These are phyloP conservation scores for Vitis labrusca DNA, from an alignment of 164 flowering plant species.

Conservation along the genomic window DNA sequence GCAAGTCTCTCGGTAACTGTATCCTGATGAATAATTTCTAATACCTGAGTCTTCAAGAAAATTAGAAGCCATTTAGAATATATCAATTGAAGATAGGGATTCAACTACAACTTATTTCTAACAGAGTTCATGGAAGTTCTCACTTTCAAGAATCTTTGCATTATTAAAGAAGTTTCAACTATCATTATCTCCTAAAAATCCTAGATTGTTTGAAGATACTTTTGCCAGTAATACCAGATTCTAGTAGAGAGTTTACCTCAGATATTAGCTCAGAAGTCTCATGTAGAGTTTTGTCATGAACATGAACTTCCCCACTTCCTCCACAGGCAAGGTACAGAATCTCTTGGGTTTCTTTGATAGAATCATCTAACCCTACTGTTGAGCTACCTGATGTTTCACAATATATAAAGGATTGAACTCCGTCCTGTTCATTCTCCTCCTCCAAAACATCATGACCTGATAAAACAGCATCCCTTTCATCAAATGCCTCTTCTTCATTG, in stretches of 20 bases:
- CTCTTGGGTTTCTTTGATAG: constrained; percentile 20
- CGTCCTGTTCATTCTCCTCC: constrained; percentile 19
- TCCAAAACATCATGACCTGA: constrained; percentile 9
- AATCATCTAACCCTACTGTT: constrained; percentile 14
- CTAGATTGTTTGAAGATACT: constrained; percentile 3
- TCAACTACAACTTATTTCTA: constrained; percentile 2
- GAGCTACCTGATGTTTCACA: constrained; percentile 31
- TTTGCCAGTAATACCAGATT: not conserved
- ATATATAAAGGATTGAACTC: constrained; percentile 14
- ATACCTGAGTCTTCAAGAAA: constrained; percentile 17
- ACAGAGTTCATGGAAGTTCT: constrained; percentile 4
- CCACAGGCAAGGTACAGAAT: constrained; percentile 16
- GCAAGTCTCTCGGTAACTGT: constrained; percentile 8
- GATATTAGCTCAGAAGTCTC: constrained; percentile 17
- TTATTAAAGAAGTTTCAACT: not conserved
- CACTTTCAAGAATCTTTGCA: constrained; percentile 1
- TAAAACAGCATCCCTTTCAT: constrained; percentile 12
- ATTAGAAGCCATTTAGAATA: constrained; percentile 8
- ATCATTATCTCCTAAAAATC: not conserved
- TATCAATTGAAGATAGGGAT: constrained; percentile 3
- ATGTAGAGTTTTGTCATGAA: constrained; percentile 12
- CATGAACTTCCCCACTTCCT: constrained; percentile 15
- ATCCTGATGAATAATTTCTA: constrained; percentile 26
- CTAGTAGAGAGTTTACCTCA: constrained; percentile 27
- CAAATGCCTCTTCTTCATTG: constrained; percentile 16